Base-by-base conservation (phyloP, 208 protist genomes). In the Spongospora subterranea region DNA sequence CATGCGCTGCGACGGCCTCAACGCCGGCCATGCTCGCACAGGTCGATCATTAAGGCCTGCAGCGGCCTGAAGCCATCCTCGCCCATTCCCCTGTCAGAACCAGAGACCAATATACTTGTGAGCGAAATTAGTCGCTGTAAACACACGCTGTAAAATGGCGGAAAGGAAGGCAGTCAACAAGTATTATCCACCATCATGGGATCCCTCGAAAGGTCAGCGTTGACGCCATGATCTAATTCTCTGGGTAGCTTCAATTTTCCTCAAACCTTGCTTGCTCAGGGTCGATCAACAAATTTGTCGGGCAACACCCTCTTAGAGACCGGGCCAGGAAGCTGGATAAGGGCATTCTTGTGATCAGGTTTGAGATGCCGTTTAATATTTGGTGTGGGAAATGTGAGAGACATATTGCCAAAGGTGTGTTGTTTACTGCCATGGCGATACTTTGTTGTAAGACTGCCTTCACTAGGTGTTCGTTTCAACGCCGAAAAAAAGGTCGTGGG, bases 301-400 rank as follows among this genome's bases (percentile, higher is more conserved):
- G 39, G n/a, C 88, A 45, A 17, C 88, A 64, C 13, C 88, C 88
- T 40, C 82, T 13, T 0, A 65, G 90, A 46, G 38, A 91, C 54
- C 46, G 64, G 35, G 90, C 76, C 60, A 40, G 88, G 43, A 91
- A 89, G 17, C 54, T 64, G 29, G 40, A 64, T 0, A 46, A 91
- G 46, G 90, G 90, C 20, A 45, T 89, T 17, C 45, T 88, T 60
- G 92, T 93, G 0, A 82, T 93, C 24, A 66, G 92, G 0, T 93
- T 93, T 50, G 92, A 93, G 89, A 93, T 92, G 88, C 92, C 92
- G 0, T 93, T 93, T 90, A 92, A 93, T 76, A 92, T 93, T 0
- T 93, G 90, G 92, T 93, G 92, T 65, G 91, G 91, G 24, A 13
- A 92, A 39, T 93, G 92, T 89, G 39, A 92, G 11, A 11, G 88